Evolutionary conservation across 257 asterid genomes (phyloP).

Genomic region (Linaria vulgaris): DNA sequence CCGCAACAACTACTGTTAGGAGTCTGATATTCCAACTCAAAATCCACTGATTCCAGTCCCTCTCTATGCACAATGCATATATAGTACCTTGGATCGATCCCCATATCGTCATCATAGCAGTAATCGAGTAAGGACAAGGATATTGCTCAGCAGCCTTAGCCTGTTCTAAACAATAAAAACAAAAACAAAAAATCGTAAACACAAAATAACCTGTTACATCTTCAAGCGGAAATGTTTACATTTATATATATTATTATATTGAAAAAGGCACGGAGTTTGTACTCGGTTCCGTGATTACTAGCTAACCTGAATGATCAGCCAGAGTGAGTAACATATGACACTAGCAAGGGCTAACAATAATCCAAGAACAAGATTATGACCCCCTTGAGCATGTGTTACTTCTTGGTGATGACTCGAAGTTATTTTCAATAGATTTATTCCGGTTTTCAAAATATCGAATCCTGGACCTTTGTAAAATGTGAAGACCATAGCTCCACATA

Average conservation of each 20-base stretch:
- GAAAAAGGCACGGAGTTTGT: neutral
- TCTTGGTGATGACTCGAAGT: slow-evolving; percentile 29
- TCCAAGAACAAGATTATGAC: slow-evolving; percentile 40
- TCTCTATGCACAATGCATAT: slow-evolving; percentile 44
- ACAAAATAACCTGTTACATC: neutral
- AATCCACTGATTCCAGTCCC: slow-evolving; percentile 59
- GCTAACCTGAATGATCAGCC: slow-evolving; percentile 71
- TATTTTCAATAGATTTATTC: slow-evolving; percentile 43
- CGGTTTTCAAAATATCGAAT: slow-evolving; percentile 41
- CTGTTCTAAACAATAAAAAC: slow-evolving; percentile 21
- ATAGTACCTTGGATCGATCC: slow-evolving; percentile 40
- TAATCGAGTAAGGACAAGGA: slow-evolving; percentile 60
- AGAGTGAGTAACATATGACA: slow-evolving; percentile 47
- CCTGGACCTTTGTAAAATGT: slow-evolving; percentile 68
- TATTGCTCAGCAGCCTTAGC: slow-evolving; percentile 47
- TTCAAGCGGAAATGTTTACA: neutral
- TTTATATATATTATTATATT: neutral
- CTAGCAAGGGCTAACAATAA: slow-evolving; percentile 43
- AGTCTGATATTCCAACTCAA: slow-evolving; percentile 61
- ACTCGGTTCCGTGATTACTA: neutral
- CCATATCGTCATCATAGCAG: slow-evolving; percentile 52
- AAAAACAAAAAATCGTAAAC: too few species aligned
- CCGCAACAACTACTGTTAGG: slow-evolving; percentile 41
- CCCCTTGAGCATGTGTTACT: slow-evolving; percentile 1
- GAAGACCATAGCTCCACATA: slow-evolving; percentile 78